Evolutionary conservation across 208 protist genomes (phyloP).

Genomic region (Acanthamoeba royreba): DNA sequence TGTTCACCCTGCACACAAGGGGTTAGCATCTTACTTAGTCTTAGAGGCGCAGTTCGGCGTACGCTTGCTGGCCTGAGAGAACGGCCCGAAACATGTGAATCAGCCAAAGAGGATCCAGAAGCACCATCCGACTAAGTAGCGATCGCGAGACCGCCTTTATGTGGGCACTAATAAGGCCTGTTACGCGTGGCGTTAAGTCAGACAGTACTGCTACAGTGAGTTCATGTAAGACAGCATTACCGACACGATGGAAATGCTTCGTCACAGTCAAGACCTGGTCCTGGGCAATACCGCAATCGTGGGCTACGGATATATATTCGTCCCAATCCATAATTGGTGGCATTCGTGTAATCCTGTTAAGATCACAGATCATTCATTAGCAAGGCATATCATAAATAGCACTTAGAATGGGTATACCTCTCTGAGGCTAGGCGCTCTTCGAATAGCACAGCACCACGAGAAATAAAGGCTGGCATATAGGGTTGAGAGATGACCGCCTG

Average conservation of each 20-base stretch:
- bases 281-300: not conserved
- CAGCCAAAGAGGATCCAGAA: slow-evolving; percentile 23
- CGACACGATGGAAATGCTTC: slow-evolving; percentile 32
- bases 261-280: slow-evolving; percentile 22
- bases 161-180: slow-evolving; percentile 7
- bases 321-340: slow-evolving; percentile 41
- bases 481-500: not conserved
- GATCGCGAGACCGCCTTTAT: not conserved
- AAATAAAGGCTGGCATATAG: slow-evolving; percentile 35
- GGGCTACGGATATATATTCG: not conserved
- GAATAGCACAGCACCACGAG: slow-evolving; percentile 12
- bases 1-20: not conserved
- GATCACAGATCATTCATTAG: not conserved
- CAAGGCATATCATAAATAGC: not conserved
- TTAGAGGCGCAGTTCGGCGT: not conserved
- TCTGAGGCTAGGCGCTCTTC: not conserved
- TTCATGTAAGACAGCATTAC: not conserved
- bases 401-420: not conserved
- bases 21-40: not conserved
- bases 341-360: not conserved
- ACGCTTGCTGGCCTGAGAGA: not conserved
- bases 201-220: no score
- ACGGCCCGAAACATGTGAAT: not conserved
- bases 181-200: not conserved
- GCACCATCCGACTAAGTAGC: not conserved